Evolutionary conservation across 805 yeast genomes (phyloP).

Genomic region (Sungouiella thailandica): DNA sequence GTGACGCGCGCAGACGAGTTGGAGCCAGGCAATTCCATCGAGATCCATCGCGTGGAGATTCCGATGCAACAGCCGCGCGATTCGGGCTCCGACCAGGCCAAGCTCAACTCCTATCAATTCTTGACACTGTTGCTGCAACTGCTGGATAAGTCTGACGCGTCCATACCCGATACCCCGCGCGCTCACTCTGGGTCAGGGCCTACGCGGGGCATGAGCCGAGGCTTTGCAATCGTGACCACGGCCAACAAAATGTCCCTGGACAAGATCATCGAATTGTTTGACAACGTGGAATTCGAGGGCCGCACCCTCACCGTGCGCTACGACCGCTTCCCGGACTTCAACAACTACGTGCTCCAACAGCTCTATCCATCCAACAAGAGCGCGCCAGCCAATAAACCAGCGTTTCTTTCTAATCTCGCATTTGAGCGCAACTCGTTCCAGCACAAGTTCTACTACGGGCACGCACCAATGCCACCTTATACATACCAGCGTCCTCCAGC

Average conservation of each 20-base stretch:
- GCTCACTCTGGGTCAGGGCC: neutral
- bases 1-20: slow-evolving; percentile 18
- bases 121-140: neutral
- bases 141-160: neutral
- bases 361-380: neutral
- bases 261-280: slow-evolving; percentile 44
- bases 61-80: slow-evolving; percentile 22
- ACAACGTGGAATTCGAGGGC: slow-evolving; percentile 54
- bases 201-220: slow-evolving; percentile 31
- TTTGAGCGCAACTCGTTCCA: slow-evolving; percentile 29
- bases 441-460: slow-evolving; percentile 26
- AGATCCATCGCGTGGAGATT: slow-evolving; percentile 34
- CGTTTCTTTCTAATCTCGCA: slow-evolving; percentile 16
- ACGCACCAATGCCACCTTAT: neutral
- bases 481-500: neutral
- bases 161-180: neutral
- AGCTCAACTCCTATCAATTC: slow-evolving; percentile 1
- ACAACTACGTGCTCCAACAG: slow-evolving; percentile 17
- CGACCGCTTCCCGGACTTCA: slow-evolving; percentile 48
- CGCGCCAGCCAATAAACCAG: neutral
- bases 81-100: neutral
- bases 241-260: slow-evolving; percentile 42
- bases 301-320: slow-evolving; percentile 56
- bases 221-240: slow-evolving; percentile 62
- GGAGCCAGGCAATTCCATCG: slow-evolving; percentile 23